These are phyloP conservation scores for Stentor coeruleus DNA, from an alignment of 73 alveolate genomes.

Conservation along the genomic window DNA sequence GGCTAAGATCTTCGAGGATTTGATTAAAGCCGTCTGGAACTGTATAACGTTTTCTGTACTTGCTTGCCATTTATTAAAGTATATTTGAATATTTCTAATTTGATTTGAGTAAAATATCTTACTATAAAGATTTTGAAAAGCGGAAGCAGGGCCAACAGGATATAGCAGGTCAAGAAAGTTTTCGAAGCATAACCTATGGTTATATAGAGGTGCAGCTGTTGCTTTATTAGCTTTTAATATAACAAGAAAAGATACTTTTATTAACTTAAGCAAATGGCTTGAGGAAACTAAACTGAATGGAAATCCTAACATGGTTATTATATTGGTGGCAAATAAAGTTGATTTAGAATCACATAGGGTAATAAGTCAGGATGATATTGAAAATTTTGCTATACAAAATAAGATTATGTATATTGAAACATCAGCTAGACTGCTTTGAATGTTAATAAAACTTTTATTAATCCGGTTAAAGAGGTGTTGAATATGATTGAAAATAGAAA, in stretches of 20 bases:
- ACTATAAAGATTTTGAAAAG: too few species aligned
- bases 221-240: slow-evolving; percentile 57
- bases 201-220: slow-evolving; percentile 85
- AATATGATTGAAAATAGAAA: too few species aligned
- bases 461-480: too few species aligned
- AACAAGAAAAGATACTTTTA: slow-evolving; percentile 40
- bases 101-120: not conserved
- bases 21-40: slow-evolving; percentile 73
- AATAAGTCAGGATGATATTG: slow-evolving; percentile 46
- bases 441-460: too few species aligned
- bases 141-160: too few species aligned
- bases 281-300: slow-evolving; percentile 27
- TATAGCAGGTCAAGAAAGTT: slow-evolving; percentile 90
- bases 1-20: slow-evolving; percentile 63
- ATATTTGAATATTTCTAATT: not conserved
- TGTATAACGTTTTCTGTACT: slow-evolving; percentile 49
- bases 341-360: slow-evolving; percentile 67
- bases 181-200: slow-evolving; percentile 81
- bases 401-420: slow-evolving; percentile 3
- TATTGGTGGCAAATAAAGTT: slow-evolving; percentile 77
- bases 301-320: slow-evolving; percentile 42
- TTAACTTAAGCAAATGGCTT: slow-evolving; percentile 35
- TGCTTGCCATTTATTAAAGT: slow-evolving; percentile 28
- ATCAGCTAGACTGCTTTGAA: too few species aligned
- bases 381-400: slow-evolving; percentile 36